A percentile compares a stretch with the other conserved stretches of the same genome.
phyloP scores from a whole-genome alignment of 495 filamentous ascomycete species.

The Penicillium odoratum region DNA sequence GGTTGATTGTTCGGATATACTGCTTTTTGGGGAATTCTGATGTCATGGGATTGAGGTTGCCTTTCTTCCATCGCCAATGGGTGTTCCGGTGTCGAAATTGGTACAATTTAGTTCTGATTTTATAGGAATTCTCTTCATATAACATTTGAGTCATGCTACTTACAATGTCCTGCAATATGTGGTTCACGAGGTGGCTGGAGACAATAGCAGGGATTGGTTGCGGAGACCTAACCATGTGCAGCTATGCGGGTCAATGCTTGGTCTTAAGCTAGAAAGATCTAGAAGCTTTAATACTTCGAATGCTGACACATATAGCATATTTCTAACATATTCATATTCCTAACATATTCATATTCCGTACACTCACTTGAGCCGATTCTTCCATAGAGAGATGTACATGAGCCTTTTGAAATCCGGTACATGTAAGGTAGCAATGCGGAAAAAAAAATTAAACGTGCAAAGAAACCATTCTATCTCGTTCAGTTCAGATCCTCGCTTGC shows the following conservation, averaged over 20 bases:
- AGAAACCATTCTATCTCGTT: constrained; percentile 33
- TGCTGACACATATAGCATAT: not conserved
- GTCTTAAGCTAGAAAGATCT: not conserved
- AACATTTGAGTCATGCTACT: too few relatives aligned
- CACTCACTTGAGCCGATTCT: constrained; percentile 4
- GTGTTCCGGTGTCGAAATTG: too few relatives aligned
- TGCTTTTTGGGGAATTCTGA: not conserved
- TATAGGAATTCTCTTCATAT: too few relatives aligned
- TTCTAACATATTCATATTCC: not conserved
- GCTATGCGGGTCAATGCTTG: not conserved
- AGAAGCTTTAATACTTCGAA: not conserved
- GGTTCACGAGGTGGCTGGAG: too few relatives aligned
- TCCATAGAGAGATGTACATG: constrained; percentile 24
- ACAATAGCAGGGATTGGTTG: too few relatives aligned
- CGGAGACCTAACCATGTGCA: too few relatives aligned
- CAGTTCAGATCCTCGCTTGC: constrained; percentile 31
- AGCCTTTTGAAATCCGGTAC: constrained; percentile 2
- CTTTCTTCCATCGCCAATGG: too few relatives aligned
- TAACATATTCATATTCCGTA: too few relatives aligned
- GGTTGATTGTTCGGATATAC: not conserved
- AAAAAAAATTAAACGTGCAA: constrained; percentile 27
- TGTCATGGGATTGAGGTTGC: not conserved
- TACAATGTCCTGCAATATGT: too few relatives aligned
- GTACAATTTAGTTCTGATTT: too few relatives aligned
- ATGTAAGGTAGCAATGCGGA: constrained; percentile 14